These are phyloP conservation scores for Diaporthe longicolla DNA, from an alignment of 2,329 filamentous ascomycete species.

Conservation along the genomic window DNA sequence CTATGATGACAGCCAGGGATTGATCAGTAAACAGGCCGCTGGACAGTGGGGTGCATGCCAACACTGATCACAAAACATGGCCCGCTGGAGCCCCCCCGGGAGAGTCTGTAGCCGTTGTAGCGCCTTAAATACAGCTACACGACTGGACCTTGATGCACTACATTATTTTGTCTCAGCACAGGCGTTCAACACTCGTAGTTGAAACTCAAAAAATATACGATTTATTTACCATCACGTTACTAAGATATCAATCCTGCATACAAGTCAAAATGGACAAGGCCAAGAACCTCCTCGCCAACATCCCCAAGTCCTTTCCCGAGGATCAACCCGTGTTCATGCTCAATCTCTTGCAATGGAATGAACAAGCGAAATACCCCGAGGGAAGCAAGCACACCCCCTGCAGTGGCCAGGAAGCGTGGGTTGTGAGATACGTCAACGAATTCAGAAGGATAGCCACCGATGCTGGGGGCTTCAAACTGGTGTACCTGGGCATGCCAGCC, in stretches of 20 bases:
- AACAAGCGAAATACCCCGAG: background rate
- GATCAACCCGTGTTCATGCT: background rate
- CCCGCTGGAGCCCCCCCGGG: background rate
- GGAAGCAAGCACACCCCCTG: conserved; percentile 1
- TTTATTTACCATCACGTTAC: background rate
- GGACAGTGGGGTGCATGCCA: background rate
- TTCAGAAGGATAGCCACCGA: background rate
- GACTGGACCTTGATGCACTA: background rate
- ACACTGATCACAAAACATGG: background rate
- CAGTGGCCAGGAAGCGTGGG: background rate
- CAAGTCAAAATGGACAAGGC: background rate
- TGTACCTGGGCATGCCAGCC: background rate
- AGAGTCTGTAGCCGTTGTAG: too few relatives aligned
- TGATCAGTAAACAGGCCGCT: background rate
- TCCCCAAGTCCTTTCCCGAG: background rate
- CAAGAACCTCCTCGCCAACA: background rate
- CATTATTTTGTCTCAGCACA: background rate
- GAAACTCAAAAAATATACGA: background rate
- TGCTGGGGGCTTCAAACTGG: background rate
- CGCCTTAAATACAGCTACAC: too few relatives aligned
- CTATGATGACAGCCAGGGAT: background rate
- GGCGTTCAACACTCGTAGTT: background rate
- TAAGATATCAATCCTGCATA: background rate
- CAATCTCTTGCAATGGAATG: background rate
- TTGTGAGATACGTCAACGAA: background rate